Evolutionary conservation across 352 stramenopile genomes (phyloP).

Genomic region (Globisporangium emineosum): DNA sequence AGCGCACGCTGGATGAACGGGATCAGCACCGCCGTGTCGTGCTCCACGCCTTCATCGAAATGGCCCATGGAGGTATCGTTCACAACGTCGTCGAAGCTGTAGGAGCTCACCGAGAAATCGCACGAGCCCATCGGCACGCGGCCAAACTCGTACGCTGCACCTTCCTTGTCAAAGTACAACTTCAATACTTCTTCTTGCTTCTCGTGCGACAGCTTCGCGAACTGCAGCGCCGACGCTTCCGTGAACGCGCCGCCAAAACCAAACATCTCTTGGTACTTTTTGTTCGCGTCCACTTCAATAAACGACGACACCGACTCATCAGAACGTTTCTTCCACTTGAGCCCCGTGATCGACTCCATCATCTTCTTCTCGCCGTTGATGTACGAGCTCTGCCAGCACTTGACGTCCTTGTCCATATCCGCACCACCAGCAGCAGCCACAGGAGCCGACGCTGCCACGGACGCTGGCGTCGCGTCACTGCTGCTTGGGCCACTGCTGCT

Average conservation of each 20-base stretch:
- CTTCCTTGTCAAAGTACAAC: slow-evolving; percentile 86
- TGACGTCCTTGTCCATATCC: slow-evolving; percentile 18
- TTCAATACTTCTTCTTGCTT: slow-evolving; percentile 84
- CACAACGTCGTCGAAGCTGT: slow-evolving; percentile 84
- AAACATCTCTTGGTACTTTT: slow-evolving; percentile 73
- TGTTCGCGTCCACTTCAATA: slow-evolving; percentile 50
- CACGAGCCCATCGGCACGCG: slow-evolving; percentile 90
- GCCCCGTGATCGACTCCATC: slow-evolving; percentile 48
- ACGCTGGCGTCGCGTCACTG: background rate
- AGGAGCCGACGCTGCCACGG: background rate
- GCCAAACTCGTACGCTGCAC: slow-evolving; percentile 85
- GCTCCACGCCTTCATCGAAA: slow-evolving; percentile 72
- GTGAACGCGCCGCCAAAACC: slow-evolving; percentile 93
- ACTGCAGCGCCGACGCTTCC: slow-evolving; percentile 87
- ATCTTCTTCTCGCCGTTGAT: slow-evolving; percentile 53
- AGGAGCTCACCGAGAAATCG: slow-evolving; percentile 86
- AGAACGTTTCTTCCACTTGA: slow-evolving; percentile 39
- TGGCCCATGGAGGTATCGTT: slow-evolving; percentile 67
- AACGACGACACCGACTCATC: slow-evolving; percentile 24
- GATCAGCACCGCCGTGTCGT: slow-evolving; percentile 84
- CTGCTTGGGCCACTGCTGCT: background rate
- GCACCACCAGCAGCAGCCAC: background rate
- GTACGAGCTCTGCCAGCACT: slow-evolving; percentile 70
- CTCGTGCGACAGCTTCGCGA: slow-evolving; percentile 66
- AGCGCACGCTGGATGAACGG: slow-evolving; percentile 78